Conservation (phyloP, 192 early-diverging fungal species). For the Globomyces pollinis-pini region DNA sequence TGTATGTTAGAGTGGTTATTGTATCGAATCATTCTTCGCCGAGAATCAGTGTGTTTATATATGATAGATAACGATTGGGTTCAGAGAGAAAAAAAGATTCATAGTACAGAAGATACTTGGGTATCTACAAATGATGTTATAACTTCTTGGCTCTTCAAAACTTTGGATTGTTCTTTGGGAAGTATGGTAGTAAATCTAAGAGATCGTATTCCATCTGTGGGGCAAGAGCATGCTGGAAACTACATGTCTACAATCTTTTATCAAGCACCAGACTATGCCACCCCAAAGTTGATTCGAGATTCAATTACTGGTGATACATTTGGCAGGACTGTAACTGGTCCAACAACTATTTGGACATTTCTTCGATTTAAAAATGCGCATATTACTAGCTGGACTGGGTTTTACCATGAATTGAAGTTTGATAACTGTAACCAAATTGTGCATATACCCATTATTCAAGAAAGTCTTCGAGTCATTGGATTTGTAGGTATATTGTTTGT, state of each 20-base stretch:
- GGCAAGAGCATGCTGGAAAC: neutral
- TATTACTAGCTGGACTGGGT: neutral
- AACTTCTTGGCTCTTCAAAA: neutral
- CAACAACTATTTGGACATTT: neutral
- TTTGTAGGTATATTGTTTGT: neutral
- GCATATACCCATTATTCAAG: neutral
- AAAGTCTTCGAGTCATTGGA: neutral
- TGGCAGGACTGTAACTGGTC: no score
- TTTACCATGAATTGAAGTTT: slow-evolving; percentile 4
- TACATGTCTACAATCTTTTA: no score
- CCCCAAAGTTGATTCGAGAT: neutral
- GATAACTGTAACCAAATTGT: neutral
- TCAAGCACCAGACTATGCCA: no score
- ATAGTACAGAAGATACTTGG: neutral
- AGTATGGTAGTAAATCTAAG: neutral
- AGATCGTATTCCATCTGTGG: neutral
- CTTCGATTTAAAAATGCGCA: neutral
- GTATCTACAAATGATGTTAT: slow-evolving; percentile 1
- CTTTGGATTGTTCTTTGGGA: neutral
- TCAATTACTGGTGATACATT: neutral
- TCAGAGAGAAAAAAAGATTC: neutral
- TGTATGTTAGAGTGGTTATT: neutral
- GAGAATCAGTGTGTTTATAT: neutral
- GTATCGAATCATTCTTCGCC: no score
- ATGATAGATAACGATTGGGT: neutral